A percentile compares a stretch with the other conserved stretches of the same genome.
Evolutionary conservation across 2,329 filamentous ascomycete genomes (phyloP).

Genomic region (Botrytis hyacinthi): DNA sequence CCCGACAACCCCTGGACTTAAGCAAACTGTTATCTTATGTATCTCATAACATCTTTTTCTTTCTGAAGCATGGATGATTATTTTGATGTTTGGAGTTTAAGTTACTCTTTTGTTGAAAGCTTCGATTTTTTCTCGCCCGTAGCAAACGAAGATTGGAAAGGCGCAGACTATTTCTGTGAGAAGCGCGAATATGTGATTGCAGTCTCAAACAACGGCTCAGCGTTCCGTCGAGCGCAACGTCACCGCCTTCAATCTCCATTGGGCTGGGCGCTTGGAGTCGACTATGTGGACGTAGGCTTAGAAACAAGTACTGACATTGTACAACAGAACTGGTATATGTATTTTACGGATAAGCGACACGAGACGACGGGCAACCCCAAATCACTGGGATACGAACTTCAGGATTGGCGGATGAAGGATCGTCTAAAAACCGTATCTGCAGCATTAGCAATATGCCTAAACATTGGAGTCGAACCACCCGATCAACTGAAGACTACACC

Average conservation of each 20-base stretch:
- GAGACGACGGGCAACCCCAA: slow-evolving; percentile 90
- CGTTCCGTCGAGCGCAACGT: not conserved
- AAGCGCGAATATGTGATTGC: not conserved
- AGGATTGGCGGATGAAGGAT: slow-evolving; percentile 98
- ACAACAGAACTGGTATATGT: slow-evolving; percentile 96
- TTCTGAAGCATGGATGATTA: slow-evolving; percentile 11
- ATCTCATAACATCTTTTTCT: not conserved
- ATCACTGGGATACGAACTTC: slow-evolving; percentile 61
- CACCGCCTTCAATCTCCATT: not conserved
- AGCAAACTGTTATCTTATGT: not conserved
- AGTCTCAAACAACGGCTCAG: not conserved
- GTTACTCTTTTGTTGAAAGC: slow-evolving; percentile 12
- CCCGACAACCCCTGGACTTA: not conserved
- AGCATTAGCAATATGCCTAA: slow-evolving; percentile 88
- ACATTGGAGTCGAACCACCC: slow-evolving; percentile 95
- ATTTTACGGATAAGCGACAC: slow-evolving; percentile 96
- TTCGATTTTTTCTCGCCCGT: slow-evolving; percentile 5
- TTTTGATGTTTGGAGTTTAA: slow-evolving; percentile 5
- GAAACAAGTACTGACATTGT: slow-evolving; percentile 27
- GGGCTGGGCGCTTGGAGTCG: not conserved
- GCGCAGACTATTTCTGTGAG: not conserved
- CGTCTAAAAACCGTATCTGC: slow-evolving; percentile 95
- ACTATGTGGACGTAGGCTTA: not conserved
- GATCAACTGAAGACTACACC: slow-evolving; percentile 96
- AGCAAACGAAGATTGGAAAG: not conserved